A percentile compares a stretch with the other conserved stretches of the same genome.
phyloP scores from a whole-genome alignment of 805 yeast genomes.

The Cyberlindnera mycetangii region DNA sequence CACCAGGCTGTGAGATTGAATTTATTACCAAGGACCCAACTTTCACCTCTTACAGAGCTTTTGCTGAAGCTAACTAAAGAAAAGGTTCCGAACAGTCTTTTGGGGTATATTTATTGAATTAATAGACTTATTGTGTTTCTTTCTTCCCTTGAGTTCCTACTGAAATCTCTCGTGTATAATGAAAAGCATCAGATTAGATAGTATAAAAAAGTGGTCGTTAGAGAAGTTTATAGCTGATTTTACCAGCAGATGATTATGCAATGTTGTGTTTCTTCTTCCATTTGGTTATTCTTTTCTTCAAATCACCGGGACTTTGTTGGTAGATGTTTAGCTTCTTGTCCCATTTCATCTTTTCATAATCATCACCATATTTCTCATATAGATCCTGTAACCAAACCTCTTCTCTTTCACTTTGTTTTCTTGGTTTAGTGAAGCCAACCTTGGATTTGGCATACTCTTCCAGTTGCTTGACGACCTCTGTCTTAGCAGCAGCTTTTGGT shows the following conservation, averaged over 20 bases:
- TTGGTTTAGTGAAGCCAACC: conserved; percentile 39
- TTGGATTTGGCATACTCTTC: conserved; percentile 54
- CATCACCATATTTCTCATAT: conserved; percentile 79
- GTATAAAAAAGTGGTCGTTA: neutral
- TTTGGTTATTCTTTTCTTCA: conserved; percentile 64
- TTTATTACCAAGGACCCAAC: conserved; percentile 48
- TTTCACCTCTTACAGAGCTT: conserved; percentile 88
- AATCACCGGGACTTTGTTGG: conserved; percentile 84
- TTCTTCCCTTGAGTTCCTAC: too few species aligned
- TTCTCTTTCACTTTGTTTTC: conserved; percentile 70
- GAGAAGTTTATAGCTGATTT: neutral
- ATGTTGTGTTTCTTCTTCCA: conserved; percentile 57
- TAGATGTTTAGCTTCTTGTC: conserved; percentile 79
- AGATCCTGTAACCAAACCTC: conserved; percentile 63
- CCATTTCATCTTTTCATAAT: conserved; percentile 88
- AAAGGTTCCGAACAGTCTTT: neutral
- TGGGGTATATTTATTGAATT: conserved; percentile 1
- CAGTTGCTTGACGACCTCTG: conserved; percentile 66
- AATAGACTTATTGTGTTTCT: neutral
- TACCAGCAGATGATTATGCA: too few species aligned
- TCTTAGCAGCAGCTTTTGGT: conserved; percentile 32
- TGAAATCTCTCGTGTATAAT: neutral
- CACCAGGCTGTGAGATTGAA: conserved; percentile 68
- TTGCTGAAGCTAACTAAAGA: conserved; percentile 55
- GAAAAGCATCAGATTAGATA: too few species aligned